Percentiles rank a stretch among this genome's conserved stretches.
Conservation (phyloP, 768 basidiomycete genomes). For the Lentinula aciculospora region DNA sequence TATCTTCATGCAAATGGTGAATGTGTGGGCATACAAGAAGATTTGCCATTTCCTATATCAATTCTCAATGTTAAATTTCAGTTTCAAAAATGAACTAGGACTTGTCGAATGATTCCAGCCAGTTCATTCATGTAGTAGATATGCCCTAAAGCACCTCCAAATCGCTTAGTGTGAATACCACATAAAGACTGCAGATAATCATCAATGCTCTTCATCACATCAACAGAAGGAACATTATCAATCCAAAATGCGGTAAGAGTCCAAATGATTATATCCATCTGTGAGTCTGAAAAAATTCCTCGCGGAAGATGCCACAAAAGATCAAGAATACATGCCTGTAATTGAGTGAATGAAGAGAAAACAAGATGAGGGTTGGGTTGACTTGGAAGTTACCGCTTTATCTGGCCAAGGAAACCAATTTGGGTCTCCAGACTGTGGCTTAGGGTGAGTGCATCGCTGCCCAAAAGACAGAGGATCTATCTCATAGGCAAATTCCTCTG, state of each 20-base stretch:
- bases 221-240: slow-evolving; percentile 2
- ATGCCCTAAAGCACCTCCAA: slow-evolving; percentile 25
- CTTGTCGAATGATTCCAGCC: slow-evolving; percentile 2
- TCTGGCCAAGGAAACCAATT: neutral
- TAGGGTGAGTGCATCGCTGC: too few species aligned
- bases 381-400: neutral
- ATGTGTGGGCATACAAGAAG: slow-evolving; percentile 11
- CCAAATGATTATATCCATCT: neutral
- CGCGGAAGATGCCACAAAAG: slow-evolving; percentile 5
- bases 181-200: slow-evolving; percentile 16
- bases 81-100: neutral
- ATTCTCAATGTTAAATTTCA: neutral
- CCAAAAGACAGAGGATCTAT: too few species aligned
- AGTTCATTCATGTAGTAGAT: slow-evolving; percentile 26
- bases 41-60: slow-evolving; percentile 17
- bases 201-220: neutral
- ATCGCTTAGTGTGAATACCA: slow-evolving; percentile 22
- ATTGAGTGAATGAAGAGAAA: too few species aligned
- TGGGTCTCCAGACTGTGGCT: neutral
- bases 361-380: neutral
- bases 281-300: neutral
- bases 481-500: too few species aligned
- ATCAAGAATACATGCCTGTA: slow-evolving; percentile 4
- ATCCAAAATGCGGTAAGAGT: neutral
- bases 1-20: slow-evolving; percentile 15